Percentiles rank a stretch among this genome's conserved stretches.
Evolutionary conservation across 164 flowering plant species (phyloP).

Genomic region (Stephania yunnanensis): DNA sequence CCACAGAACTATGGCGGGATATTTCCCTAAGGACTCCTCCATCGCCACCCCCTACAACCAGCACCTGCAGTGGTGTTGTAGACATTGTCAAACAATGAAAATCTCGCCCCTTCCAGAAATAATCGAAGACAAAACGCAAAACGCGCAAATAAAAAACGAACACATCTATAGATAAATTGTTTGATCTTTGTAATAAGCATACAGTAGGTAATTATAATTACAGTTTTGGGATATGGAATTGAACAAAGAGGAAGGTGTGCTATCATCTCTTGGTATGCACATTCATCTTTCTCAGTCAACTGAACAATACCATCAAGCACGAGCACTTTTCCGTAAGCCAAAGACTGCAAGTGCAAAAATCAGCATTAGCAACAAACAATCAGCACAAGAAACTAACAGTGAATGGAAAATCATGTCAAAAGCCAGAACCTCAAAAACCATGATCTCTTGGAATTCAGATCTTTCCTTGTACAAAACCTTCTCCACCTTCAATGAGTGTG

Average conservation of each 20-base stretch:
- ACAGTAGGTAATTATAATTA: conserved; percentile 20
- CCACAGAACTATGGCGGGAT: conserved; percentile 82
- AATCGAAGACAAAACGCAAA: too few relatives aligned
- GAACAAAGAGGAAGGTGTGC: conserved; percentile 97
- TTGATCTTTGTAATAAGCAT: too few relatives aligned
- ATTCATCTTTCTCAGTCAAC: conserved; percentile 96
- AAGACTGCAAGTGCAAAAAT: conserved; percentile 49
- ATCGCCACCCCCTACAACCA: conserved; percentile 99
- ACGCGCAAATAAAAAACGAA: too few relatives aligned
- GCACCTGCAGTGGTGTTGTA: conserved; percentile 64
- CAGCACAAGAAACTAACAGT: not conserved
- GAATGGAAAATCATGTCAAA: conserved; percentile 1
- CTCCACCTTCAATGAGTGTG: conserved; percentile 87
- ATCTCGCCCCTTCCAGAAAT: not conserved
- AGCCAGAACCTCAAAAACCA: conserved; percentile 77
- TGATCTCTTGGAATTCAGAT: conserved; percentile 81
- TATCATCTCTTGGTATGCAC: conserved; percentile 99
- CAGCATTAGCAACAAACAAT: not conserved
- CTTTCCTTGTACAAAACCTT: conserved; percentile 55
- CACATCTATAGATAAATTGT: too few relatives aligned
- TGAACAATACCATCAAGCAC: conserved; percentile 98
- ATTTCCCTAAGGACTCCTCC: conserved; percentile 96
- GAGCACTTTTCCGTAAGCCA: conserved; percentile 85
- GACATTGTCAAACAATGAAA: not conserved
- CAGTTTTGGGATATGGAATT: conserved; percentile 76